phyloP scores from a whole-genome alignment of 2,329 filamentous ascomycete species.

The Curvularia hawaiiensis region DNA sequence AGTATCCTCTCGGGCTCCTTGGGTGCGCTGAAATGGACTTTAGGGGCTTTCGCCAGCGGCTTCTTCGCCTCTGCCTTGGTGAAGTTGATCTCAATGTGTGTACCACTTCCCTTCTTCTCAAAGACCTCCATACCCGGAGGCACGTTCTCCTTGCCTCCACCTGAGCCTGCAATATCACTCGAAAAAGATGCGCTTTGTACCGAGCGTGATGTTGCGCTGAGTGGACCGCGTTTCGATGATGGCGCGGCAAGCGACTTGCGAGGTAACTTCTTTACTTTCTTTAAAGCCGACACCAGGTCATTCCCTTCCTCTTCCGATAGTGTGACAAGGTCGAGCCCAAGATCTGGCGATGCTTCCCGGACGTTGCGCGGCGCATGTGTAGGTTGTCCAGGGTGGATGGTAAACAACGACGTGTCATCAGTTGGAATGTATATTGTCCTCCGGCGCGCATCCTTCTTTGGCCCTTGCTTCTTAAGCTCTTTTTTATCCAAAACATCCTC shows the following conservation, averaged over 20 bases:
- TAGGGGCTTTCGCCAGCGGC: constrained; percentile 29
- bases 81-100: constrained; percentile 41
- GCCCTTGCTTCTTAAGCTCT: constrained; percentile 38
- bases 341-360: constrained; percentile 43
- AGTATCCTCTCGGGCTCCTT: constrained; percentile 25
- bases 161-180: constrained; percentile 57
- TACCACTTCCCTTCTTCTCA: constrained; percentile 32
- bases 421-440: constrained; percentile 58
- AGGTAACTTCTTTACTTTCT: constrained; percentile 41
- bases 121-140: constrained; percentile 55
- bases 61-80: constrained; percentile 34
- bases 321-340: constrained; percentile 46
- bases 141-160: constrained; percentile 67
- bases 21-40: constrained; percentile 37
- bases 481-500: constrained; percentile 38
- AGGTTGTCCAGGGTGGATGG: constrained; percentile 56
- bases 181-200: constrained; percentile 50
- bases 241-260: constrained; percentile 53
- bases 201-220: constrained; percentile 50
- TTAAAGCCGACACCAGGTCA: constrained; percentile 35
- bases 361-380: constrained; percentile 32
- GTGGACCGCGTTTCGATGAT: constrained; percentile 54
- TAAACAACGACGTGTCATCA: constrained; percentile 58
- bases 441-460: constrained; percentile 51
- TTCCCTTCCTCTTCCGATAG: constrained; percentile 47